Base-by-base conservation (phyloP, 352 stramenopile species). In the Globisporangium cederbergense region DNA sequence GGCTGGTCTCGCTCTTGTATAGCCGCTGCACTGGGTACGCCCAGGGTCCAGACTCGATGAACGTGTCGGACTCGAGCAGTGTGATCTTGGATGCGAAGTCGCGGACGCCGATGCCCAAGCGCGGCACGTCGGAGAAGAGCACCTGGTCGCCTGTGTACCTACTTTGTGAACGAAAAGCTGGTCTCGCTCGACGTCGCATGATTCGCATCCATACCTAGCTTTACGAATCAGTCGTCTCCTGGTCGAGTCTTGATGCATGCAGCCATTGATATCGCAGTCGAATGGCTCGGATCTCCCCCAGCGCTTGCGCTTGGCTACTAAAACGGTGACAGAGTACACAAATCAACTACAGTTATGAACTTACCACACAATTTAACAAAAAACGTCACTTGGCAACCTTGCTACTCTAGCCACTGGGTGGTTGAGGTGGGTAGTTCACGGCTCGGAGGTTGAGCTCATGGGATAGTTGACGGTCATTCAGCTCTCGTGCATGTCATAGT, bases 1-100 rank as follows among this genome's bases (percentile, higher is more conserved):
- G n/a, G n/a, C n/a, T 32, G n/a, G 52, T 60, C 25, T 60, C 54
- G 38, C 50, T 60, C 20, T 36, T 60, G n/a, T 38, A 22, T 5
- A 62, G 18, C 3, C 42, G 25, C 18, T 8, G 11, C 6, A 62
- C 25, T 3, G 57, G n/a, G 57, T 62, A 62, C 16, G 42, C 22
- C 57, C 42, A 53, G 22, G 57, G 43, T 9, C 57, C 43, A 14
- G 54, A 52, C 14, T 47, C 49, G 28, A 42, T 7, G 43, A 62
- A 43, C 25, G 18, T 43, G 42, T 62, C 42, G 2, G 57, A 43
- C 25, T 62, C 57, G 28, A 62, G 20, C 25, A 45, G n/a, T 4
- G 18, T 52, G 9, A 18, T 4, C 3, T 8, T 16, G 10, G 25
- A 22, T 5, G 40, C 5, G 5, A 62, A 32, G 16, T 10, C 6